Percentiles rank a stretch among this genome's conserved stretches.
Conservation (phyloP, 2,329 filamentous ascomycete genomes). For the Fusarium ramigenum region DNA sequence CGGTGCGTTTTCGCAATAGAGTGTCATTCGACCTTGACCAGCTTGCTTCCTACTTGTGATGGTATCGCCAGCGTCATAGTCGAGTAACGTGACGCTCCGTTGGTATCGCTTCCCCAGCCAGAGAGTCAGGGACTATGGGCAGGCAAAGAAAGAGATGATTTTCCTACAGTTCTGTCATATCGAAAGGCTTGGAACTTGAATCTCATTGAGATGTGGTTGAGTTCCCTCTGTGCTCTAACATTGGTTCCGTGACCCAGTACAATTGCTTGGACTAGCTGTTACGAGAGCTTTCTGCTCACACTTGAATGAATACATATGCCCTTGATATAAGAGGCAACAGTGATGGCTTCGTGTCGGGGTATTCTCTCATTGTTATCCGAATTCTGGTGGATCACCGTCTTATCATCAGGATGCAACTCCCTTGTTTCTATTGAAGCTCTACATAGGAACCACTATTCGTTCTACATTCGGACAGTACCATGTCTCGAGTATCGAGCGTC, state of each 20-base stretch:
- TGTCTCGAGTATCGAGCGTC: background rate
- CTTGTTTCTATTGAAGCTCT: background rate
- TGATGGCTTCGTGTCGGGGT: rapidly evolving
- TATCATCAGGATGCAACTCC: no score
- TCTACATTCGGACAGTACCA: background rate
- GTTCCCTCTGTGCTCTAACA: background rate
- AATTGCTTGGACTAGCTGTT: no score
- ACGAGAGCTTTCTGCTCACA: background rate
- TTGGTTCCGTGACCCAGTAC: background rate
- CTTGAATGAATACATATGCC: background rate
- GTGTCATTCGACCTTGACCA: background rate
- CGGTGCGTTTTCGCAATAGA: rapidly evolving
- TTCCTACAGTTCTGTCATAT: no score
- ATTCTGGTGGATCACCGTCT: background rate
- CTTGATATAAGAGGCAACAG: rapidly evolving
- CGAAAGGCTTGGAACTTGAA: rapidly evolving
- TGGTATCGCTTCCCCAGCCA: no score
- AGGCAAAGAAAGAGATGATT: no score
- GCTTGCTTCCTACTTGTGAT: no score
- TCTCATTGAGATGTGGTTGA: background rate
- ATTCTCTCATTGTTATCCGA: no score
- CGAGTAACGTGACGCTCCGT: background rate
- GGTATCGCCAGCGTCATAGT: no score
- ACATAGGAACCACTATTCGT: background rate
- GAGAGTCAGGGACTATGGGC: no score